phyloP scores from a whole-genome alignment of 2,329 filamentous ascomycete genomes.

The Neopestalotiopsis sp. region DNA sequence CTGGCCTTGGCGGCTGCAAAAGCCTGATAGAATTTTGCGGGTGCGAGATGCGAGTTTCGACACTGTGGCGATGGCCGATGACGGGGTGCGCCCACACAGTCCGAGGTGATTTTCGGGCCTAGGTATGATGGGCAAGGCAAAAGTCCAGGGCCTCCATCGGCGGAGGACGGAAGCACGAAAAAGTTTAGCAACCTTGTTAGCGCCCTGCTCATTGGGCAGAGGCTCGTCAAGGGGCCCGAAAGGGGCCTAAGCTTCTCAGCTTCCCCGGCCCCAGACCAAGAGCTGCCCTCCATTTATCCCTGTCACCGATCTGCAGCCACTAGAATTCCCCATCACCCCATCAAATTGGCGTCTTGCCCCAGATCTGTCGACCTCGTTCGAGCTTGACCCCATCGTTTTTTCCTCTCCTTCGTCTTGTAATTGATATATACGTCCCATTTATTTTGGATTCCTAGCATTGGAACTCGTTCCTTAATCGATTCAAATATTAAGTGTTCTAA shows the following conservation, averaged over 20 bases:
- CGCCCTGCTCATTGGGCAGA: neutral
- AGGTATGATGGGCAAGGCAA: neutral
- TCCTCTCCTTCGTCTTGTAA: neutral
- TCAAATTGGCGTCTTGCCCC: constrained; percentile 19
- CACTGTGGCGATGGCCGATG: neutral
- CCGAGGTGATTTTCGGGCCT: constrained; percentile 13
- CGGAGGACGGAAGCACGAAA: constrained; percentile 11
- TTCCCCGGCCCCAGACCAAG: neutral
- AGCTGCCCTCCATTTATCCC: constrained; percentile 4
- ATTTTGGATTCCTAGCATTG: neutral
- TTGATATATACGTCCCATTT: neutral
- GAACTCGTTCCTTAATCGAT: no score
- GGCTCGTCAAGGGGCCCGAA: neutral
- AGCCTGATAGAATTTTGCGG: constrained; percentile 11
- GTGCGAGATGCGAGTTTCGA: neutral
- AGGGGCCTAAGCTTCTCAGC: neutral
- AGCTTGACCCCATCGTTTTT: constrained; percentile 1
- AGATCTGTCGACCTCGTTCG: constrained; percentile 17
- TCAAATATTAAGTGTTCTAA: no score
- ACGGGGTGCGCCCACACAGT: constrained; percentile 4
- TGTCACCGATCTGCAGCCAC: constrained; percentile 18
- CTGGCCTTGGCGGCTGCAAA: constrained; percentile 2
- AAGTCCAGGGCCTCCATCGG: neutral
- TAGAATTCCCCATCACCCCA: constrained; percentile 19
- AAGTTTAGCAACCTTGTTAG: neutral